Evolutionary conservation across 768 basidiomycete genomes (phyloP).

Genomic region (Macrolepiota albuminosa): DNA sequence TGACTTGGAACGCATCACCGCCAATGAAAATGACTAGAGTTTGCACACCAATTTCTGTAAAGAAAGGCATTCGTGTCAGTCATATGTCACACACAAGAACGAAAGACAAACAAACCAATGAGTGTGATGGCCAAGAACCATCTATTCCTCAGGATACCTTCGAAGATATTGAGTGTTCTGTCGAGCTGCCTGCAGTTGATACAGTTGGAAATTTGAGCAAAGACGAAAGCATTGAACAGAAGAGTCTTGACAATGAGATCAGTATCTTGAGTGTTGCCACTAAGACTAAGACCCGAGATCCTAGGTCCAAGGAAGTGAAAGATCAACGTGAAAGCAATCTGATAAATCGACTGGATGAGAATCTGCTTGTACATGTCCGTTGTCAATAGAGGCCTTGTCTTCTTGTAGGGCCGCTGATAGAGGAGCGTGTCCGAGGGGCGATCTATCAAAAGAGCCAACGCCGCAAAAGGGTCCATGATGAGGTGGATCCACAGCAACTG

Average conservation of each 20-base stretch:
- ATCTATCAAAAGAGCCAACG: constrained; percentile 94
- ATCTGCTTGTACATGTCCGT: constrained; percentile 98
- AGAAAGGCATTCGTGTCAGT: no score
- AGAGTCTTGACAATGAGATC: constrained; percentile 66
- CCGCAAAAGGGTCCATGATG: constrained; percentile 98
- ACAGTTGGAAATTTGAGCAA: constrained; percentile 73
- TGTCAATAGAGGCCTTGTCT: constrained; percentile 70
- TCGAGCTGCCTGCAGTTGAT: constrained; percentile 89
- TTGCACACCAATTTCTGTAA: constrained; percentile 78
- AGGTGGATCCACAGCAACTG: constrained; percentile 99
- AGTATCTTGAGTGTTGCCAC: constrained; percentile 23
- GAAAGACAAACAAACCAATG: constrained; percentile 54
- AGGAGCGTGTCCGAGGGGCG: constrained; percentile 74
- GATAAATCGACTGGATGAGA: constrained; percentile 81
- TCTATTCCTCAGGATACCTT: constrained; percentile 70
- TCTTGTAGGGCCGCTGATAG: constrained; percentile 85
- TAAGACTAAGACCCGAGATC: constrained; percentile 60
- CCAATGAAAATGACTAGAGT: constrained; percentile 87
- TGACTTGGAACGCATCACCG: constrained; percentile 87
- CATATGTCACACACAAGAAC: no score
- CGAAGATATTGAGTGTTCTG: constrained; percentile 82
- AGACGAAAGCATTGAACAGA: constrained; percentile 72
- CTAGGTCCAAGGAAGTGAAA: constrained; percentile 79
- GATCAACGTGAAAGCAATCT: constrained; percentile 74
- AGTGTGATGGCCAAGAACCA: constrained; percentile 86